These are phyloP conservation scores for Mangifera indica DNA, from an alignment of 345 rosid species.

Conservation along the genomic window DNA sequence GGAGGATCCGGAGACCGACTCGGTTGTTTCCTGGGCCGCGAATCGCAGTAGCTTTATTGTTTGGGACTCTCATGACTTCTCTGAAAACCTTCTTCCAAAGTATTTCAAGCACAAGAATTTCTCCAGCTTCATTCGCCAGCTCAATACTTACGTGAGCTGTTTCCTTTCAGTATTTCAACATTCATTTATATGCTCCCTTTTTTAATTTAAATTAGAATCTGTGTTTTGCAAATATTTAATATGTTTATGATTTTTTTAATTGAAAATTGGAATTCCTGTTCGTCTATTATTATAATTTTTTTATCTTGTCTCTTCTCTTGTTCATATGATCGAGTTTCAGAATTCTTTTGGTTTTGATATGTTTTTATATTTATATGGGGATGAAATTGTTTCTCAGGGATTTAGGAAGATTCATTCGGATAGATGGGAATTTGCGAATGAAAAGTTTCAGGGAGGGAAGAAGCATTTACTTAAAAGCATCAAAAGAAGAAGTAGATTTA, in stretches of 20 bases:
- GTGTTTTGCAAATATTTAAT: background rate
- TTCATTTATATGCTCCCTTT: background rate
- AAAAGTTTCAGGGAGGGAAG: constrained; percentile 55
- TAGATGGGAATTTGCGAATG: constrained; percentile 68
- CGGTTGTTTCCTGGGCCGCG: constrained; percentile 50
- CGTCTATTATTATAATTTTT: background rate
- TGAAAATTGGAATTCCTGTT: background rate
- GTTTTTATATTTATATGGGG: background rate
- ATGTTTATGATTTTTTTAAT: background rate
- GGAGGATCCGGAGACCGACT: constrained; percentile 50
- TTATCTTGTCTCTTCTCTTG: too few relatives aligned
- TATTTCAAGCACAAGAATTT: constrained; percentile 73
- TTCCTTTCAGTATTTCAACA: background rate
- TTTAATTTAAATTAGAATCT: too few relatives aligned
- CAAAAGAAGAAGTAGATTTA: constrained; percentile 50
- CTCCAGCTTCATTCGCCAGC: constrained; percentile 75
- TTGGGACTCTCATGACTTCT: constrained; percentile 51
- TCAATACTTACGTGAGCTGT: constrained; percentile 61
- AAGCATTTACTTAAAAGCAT: constrained; percentile 59
- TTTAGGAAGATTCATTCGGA: constrained; percentile 63
- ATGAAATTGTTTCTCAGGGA: constrained; percentile 40
- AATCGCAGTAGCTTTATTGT: constrained; percentile 52
- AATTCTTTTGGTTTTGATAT: background rate
- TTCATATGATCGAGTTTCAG: background rate
- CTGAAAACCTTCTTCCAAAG: constrained; percentile 48